Evolutionary conservation across 441 rosid genomes (phyloP).

Genomic region (Populus hybrid): DNA sequence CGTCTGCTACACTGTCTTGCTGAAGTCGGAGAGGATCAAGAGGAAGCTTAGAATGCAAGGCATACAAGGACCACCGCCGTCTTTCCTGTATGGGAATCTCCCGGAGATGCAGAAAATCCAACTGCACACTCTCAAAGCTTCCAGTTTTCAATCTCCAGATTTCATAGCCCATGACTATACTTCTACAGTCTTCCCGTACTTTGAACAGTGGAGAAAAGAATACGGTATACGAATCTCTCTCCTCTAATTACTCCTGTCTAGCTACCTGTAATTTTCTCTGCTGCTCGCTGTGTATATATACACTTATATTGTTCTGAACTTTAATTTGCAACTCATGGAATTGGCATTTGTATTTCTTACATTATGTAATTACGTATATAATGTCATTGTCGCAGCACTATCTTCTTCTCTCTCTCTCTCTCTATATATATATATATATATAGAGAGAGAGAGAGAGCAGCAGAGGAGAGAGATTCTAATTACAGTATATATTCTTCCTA

Average conservation of each 20-base stretch:
- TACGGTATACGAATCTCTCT: conserved; percentile 40
- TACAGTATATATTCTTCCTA: conserved; percentile 38
- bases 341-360: background rate
- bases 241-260: background rate
- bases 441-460: too few relatives aligned
- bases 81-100: conserved; percentile 55
- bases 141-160: conserved; percentile 14
- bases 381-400: background rate
- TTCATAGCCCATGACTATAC: conserved; percentile 64
- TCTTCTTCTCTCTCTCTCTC: too few relatives aligned
- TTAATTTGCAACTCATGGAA: background rate
- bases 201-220: conserved; percentile 67
- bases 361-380: too few relatives aligned
- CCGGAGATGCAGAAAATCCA: conserved; percentile 67
- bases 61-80: conserved; percentile 60
- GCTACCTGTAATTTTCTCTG: too few relatives aligned
- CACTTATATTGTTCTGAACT: too few relatives aligned
- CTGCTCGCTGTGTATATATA: too few relatives aligned
- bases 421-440: too few relatives aligned
- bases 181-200: conserved; percentile 66
- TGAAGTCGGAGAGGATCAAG: conserved; percentile 36
- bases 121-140: conserved; percentile 18
- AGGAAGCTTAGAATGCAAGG: conserved; percentile 57
- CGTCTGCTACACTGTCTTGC: conserved; percentile 12
- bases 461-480: too few relatives aligned